phyloP scores from a whole-genome alignment of 176 grass and related monocot genomes.

The Hordeum marinum region DNA sequence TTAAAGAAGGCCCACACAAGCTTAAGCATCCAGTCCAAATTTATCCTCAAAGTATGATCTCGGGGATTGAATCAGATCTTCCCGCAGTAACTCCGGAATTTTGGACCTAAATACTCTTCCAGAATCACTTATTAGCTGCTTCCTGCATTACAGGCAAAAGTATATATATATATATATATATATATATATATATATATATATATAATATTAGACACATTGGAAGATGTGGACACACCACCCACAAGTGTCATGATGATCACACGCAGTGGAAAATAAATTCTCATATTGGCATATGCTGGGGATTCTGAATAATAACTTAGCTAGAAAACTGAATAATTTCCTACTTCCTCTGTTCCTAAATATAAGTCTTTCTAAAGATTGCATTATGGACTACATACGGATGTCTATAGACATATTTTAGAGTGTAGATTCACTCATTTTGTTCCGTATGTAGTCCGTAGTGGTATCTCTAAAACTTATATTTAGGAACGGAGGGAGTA shows the following conservation, averaged over 20 bases:
- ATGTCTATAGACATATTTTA: no score
- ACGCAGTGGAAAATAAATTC: not conserved
- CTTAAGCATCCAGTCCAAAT: slow-evolving; percentile 31
- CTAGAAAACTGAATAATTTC: not conserved
- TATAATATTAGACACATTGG: slow-evolving; percentile 25
- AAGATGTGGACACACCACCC: not conserved
- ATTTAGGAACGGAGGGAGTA: no score
- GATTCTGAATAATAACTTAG: not conserved
- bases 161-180: slow-evolving; percentile 19
- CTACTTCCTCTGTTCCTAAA: not conserved
- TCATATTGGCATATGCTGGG: not conserved
- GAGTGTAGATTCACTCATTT: no score
- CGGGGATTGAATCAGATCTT: slow-evolving; percentile 48
- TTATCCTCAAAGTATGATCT: slow-evolving; percentile 48
- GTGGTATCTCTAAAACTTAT: no score
- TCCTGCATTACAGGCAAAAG: slow-evolving; percentile 52
- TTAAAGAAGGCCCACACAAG: slow-evolving; percentile 11
- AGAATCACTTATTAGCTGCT: slow-evolving; percentile 52
- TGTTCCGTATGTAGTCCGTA: no score
- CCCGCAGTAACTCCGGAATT: slow-evolving; percentile 54
- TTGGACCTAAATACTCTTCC: slow-evolving; percentile 52
- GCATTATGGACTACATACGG: no score
- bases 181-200: no score
- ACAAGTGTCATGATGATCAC: not conserved
- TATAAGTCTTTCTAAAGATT: no score